A percentile compares a stretch with the other conserved stretches of the same genome.
phyloP scores from a whole-genome alignment of 1,284 basidiomycete species.

The Cryptococcus hybrid region DNA sequence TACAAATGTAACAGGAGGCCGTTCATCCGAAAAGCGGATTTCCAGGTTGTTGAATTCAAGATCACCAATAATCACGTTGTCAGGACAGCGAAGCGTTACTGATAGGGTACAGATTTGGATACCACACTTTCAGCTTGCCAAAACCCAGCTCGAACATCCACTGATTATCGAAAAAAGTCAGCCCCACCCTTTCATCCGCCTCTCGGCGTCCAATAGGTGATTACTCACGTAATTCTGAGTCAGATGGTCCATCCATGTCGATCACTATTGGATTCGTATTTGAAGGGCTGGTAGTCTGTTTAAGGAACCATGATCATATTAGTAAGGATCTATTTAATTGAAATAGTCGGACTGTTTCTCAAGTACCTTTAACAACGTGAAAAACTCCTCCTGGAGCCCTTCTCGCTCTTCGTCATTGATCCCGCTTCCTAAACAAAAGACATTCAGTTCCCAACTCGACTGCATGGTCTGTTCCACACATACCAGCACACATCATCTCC shows the following conservation, averaged over 20 bases:
- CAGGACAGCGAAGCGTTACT: conserved; percentile 56
- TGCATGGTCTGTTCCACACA: background rate
- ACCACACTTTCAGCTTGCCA: conserved; percentile 64
- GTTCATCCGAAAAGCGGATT: conserved; percentile 41
- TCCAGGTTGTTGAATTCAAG: conserved; percentile 35
- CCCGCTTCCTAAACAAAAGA: conserved; percentile 13
- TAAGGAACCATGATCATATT: background rate
- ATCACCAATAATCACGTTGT: conserved; percentile 26
- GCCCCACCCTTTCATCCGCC: background rate
- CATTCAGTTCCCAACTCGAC: background rate
- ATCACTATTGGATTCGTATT: conserved; percentile 60
- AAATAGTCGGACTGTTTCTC: background rate
- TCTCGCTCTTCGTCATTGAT: conserved; percentile 33
- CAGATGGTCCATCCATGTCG: conserved; percentile 59
- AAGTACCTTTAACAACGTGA: conserved; percentile 64
- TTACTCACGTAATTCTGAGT: conserved; percentile 61
- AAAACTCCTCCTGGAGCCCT: conserved; percentile 59
- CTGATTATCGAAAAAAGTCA: conserved; percentile 48
- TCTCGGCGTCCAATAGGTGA: background rate
- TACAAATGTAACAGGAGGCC: conserved; percentile 23
- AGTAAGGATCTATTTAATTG: background rate
- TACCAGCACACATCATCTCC: conserved; percentile 76
- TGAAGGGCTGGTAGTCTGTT: conserved; percentile 64
- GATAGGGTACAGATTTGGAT: conserved; percentile 65
- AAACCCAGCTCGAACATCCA: conserved; percentile 65